A percentile compares a stretch with the other conserved stretches of the same genome.
Conservation (phyloP, 2,329 filamentous ascomycete species). For the Chaetomium olivaceum region DNA sequence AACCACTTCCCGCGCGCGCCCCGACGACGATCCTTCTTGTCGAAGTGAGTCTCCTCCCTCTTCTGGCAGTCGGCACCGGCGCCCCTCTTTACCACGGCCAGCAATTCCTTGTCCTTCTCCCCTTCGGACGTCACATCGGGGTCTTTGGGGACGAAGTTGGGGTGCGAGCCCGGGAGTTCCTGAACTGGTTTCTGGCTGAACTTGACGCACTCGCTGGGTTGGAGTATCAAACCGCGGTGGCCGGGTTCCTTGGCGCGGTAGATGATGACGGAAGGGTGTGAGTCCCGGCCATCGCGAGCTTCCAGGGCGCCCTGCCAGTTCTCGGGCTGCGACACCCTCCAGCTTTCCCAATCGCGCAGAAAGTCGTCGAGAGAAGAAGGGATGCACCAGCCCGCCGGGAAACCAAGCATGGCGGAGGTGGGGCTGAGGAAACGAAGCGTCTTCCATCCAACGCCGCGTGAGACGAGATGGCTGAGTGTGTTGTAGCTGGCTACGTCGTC, state of each 20-base stretch:
- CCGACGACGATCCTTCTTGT: background rate
- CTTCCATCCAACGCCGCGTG: slow-evolving; percentile 13
- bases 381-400: background rate
- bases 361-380: background rate
- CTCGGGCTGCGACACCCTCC: slow-evolving; percentile 6
- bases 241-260: slow-evolving; percentile 10
- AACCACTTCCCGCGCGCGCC: background rate
- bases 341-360: background rate
- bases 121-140: slow-evolving; percentile 5
- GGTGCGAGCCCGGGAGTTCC: background rate
- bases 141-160: slow-evolving; percentile 4
- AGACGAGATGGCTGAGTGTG: slow-evolving; percentile 5
- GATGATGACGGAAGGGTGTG: slow-evolving; percentile 10
- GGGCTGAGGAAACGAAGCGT: slow-evolving; percentile 8
- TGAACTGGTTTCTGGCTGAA: slow-evolving; percentile 3
- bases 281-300: slow-evolving; percentile 4
- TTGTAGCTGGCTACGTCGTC: background rate
- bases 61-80: slow-evolving; percentile 6
- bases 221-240: background rate
- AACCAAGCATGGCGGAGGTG: slow-evolving; percentile 6
- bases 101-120: slow-evolving; percentile 1
- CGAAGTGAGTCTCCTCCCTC: background rate
- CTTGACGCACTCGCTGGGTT: background rate
- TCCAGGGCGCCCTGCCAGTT: slow-evolving; percentile 8
- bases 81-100: slow-evolving; percentile 15